Conservation (phyloP, 371 early-diverging fungal genomes). For the Rhizopus arrhizus region DNA sequence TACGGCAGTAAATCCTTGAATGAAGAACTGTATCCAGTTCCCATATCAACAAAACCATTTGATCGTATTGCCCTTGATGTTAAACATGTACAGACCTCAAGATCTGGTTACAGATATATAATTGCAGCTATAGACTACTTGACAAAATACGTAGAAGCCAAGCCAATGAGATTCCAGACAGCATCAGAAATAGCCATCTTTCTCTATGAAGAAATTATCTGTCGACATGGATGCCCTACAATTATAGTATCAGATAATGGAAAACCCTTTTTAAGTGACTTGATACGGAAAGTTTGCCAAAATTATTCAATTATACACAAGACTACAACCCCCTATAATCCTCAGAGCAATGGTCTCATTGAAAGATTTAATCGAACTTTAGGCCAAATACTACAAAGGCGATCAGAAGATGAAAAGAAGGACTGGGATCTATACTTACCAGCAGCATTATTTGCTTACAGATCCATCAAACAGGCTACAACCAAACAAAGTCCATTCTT, state of each 20-base stretch:
- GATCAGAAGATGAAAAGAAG: background rate
- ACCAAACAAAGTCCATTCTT: too few species aligned
- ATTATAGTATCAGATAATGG: slow-evolving; percentile 12
- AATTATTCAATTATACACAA: slow-evolving; percentile 1
- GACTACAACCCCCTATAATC: slow-evolving; percentile 1
- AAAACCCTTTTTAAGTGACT: slow-evolving; percentile 1
- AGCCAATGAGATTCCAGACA: background rate
- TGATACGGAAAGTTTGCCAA: background rate
- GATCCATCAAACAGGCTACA: too few species aligned
- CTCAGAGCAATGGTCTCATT: slow-evolving; percentile 11
- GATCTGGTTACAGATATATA: too few species aligned
- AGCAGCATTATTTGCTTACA: slow-evolving; percentile 2
- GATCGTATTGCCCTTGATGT: too few species aligned
- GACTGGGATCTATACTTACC: slow-evolving; percentile 5
- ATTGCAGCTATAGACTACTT: too few species aligned
- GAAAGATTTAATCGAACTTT: slow-evolving; percentile 13
- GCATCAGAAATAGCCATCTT: slow-evolving; percentile 2
- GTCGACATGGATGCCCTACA: slow-evolving; percentile 3
- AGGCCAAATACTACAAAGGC: slow-evolving; percentile 2
- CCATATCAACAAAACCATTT: too few species aligned
- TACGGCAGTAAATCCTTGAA: too few species aligned
- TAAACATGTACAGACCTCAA: too few species aligned
- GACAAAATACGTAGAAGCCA: slow-evolving; percentile 6
- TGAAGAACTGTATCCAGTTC: too few species aligned
- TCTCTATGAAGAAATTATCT: slow-evolving; percentile 10